Base-by-base conservation (phyloP, 495 filamentous ascomycete genomes). In the Recurvomyces mirabilis region DNA sequence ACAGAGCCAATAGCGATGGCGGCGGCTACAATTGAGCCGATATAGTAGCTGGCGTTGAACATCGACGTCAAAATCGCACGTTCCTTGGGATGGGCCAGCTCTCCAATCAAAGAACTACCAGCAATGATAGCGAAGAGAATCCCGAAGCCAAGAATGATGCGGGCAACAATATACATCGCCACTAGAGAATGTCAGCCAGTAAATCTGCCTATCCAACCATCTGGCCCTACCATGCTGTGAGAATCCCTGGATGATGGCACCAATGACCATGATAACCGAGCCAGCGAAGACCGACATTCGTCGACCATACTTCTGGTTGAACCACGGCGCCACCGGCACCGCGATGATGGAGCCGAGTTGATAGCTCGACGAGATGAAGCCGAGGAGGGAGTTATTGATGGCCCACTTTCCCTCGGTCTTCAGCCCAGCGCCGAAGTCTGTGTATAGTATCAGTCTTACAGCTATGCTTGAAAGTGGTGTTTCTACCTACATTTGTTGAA, bases 291-390 rank as follows among this genome's bases (percentile, higher is more conserved):
- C 71, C 24, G 53, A 37, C 9, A 47, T 39, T 10, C 51, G 46
- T 20, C 84, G 67, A 21, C 84, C 84, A 6, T 83, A 61, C 7
- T 62, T 48, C 48, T 91, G 83, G 38, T 81, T 78, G 44, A 85
- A 68, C 52, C 75, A 81, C 0, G 75, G 74, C 31, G 78, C 84
- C 37, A 75, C 68, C 23, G 68, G 64, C 26, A 89, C 64, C 18
- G 84, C 78, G 41, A 76, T 74, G 42, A 87, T 73, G 36, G 84
- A 82, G 29, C 84, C 84, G 7, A 73, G 56, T 4, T 68, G 68
- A 46, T 76, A 72, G 1, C 66, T 24, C 4, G 55, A 53, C 5
- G 43, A 34, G 5, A 58, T 54, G 22, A 54, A 50, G 21, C 55
- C 55, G 6, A 36, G 15, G 32, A 36, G 32, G 7, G 32, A 36